Base-by-base conservation (phyloP, 176 grass and related monocot species). In the Ananas comosus region DNA sequence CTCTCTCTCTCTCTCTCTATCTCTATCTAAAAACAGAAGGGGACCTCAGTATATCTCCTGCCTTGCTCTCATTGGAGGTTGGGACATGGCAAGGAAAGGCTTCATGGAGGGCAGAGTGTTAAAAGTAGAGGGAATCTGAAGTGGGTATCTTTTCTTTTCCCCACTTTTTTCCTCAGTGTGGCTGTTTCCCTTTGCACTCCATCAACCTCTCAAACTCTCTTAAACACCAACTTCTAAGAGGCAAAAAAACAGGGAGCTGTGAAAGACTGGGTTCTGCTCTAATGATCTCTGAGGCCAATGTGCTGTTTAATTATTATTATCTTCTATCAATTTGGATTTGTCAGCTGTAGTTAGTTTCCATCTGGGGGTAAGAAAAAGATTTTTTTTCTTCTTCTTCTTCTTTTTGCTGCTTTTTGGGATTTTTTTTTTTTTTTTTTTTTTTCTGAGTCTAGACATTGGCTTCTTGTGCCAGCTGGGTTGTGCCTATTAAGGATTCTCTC, bases 81-180 rank as follows among this genome's bases (percentile, higher is more conserved):
- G 12, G 24, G 27, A 23, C 63, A 50, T 53, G 64, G 51, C 64
- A 27, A 63, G 25, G 66, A 52, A 79, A 80, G 25, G 27, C 59
- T 67, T 16, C 33, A 74, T 70, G 24, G 65, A 52, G 19, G 53
- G 70, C 48, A 57, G 64, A 14, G 65, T 68, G 72, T 68, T 57
- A 19, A 81, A 85, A 85, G 66, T 65, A 63, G 51, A 88, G 67
- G 74, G 51, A 79, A 80, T 81, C 78, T 84, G 65, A 67, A 70
- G 51, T 49, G 73, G 78, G 86, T 50, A 73, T 75, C 71, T 64
- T 79, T 79, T 65, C 17, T 77, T 71, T 73, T 63, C 71, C 33
- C 33, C 56, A 50, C 33, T 51, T 53, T 42, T 77, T 78, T 50
- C 48, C 56, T 69, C 51, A 64, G 65, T 67, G 65, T 67, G 65